phyloP scores from a whole-genome alignment of 2,329 filamentous ascomycete species.

The Clarireedia hainanense region DNA sequence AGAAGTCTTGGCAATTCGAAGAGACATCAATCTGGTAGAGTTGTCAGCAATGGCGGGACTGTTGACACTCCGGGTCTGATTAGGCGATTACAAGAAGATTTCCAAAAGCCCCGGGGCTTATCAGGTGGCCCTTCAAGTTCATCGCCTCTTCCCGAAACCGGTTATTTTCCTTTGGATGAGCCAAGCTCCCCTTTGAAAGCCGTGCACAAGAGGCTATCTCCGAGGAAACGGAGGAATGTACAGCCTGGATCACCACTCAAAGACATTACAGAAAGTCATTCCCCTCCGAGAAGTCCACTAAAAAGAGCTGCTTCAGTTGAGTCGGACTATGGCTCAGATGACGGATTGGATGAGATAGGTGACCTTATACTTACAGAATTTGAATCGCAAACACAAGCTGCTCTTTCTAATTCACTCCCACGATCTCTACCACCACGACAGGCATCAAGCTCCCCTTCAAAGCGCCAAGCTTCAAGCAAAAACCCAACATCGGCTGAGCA shows the following conservation, averaged over 20 bases:
- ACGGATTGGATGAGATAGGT: slow-evolving; percentile 6
- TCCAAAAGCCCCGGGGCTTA: slow-evolving; percentile 29
- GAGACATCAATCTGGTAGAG: slow-evolving; percentile 63
- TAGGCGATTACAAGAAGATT: slow-evolving; percentile 52
- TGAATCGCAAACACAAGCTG: slow-evolving; percentile 3
- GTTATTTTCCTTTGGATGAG: background rate
- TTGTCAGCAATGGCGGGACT: slow-evolving; percentile 29
- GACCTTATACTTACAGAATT: slow-evolving; percentile 6
- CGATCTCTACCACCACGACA: background rate
- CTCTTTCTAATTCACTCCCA: background rate
- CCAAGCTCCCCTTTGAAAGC: slow-evolving; percentile 3
- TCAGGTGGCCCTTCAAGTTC: slow-evolving; percentile 31
- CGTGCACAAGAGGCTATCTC: background rate
- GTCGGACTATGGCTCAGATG: slow-evolving; percentile 9
- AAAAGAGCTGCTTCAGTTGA: background rate
- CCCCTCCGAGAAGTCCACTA: background rate
- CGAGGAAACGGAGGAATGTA: background rate
- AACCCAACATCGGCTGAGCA: background rate
- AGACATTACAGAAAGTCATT: background rate
- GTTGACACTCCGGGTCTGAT: slow-evolving; percentile 45
- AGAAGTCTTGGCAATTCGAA: slow-evolving; percentile 30
- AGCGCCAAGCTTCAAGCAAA: background rate
- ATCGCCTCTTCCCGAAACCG: slow-evolving; percentile 21
- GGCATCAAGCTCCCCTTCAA: background rate
- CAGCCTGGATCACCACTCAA: background rate